Evolutionary conservation across 805 yeast species (phyloP), one percentile per base, ranked within the genome.

Genomic region (Zygoascus biomembranicola): DNA sequence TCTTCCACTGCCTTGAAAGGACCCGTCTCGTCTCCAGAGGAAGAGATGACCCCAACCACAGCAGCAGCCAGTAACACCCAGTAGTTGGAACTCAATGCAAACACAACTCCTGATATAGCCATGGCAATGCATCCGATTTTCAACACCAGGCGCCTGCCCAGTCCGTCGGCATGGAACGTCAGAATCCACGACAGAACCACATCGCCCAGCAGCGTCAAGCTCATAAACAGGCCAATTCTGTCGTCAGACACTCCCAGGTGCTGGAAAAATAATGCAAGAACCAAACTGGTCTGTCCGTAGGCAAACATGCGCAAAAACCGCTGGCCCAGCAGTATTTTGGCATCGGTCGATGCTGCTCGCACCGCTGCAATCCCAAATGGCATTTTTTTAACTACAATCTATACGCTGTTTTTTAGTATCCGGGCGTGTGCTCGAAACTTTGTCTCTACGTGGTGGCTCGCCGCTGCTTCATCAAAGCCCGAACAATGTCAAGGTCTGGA

Each of bases 1-100:
- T 88, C 96, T 66, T 89, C 96, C 31, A 89, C 81, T 0, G 94
- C 80, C 63, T 86, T 84, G 67, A 89, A 89, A 0, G 96, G 96
- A 0, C 96, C 96, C 0, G 90, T 87, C 63, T 89, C 96, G 62
- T 84, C 90, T 23, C 96, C 95, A 31, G 88, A 81, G 1, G 96
- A 94, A 1, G 95, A 86, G 8, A 89, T 85, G 16, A 89, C 96
- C 1, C 96, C 96, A 32, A 87, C 54, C 1, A 87, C 77, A 1
- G 96, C 94, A 8, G 94, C 94, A 1, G 74, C 23, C 19, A 89
- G 69, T 42, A 89, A 71, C 1, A 84, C 57, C 58, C 69, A 63
- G 65, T 73, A 87, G 58, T 78, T 78, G 35, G 78, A 73, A 55
- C 74, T 72, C 23, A 70, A 68, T n/a, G 84, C 78, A 65, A 89